Conservation (phyloP, 306 rosid genomes). For the Vicia faba region DNA sequence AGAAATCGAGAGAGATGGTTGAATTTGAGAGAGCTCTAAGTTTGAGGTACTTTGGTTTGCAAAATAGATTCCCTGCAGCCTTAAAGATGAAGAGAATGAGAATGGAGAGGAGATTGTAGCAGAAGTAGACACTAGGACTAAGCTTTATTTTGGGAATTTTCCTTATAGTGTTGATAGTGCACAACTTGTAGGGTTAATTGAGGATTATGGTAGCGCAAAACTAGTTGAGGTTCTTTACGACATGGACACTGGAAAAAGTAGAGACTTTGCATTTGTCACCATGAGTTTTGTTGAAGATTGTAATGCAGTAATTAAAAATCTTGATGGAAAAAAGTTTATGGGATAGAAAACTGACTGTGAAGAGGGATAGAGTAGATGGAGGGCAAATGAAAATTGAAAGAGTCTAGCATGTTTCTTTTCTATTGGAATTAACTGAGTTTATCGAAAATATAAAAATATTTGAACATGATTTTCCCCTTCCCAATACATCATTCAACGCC, state of each 20-base stretch:
- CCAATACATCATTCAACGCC: no score
- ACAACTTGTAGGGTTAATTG: conserved; percentile 86
- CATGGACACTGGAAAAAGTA: conserved; percentile 72
- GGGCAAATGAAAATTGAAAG: no score
- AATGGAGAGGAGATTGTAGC: conserved; percentile 20
- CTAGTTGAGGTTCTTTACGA: conserved; percentile 92
- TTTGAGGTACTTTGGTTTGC: no score
- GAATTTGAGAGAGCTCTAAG: no score
- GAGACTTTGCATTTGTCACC: conserved; percentile 98
- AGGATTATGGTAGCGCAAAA: conserved; percentile 78
- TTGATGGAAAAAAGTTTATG: conserved; percentile 78
- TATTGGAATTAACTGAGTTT: no score
- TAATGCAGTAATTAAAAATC: conserved; percentile 63
- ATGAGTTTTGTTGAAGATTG: conserved; percentile 86
- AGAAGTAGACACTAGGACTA: conserved; percentile 45
- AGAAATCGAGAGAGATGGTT: no score
- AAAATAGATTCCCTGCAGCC: no score
- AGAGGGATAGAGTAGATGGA: no score
- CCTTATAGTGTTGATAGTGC: conserved; percentile 96
- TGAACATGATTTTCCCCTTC: no score
- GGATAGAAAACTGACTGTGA: no score
- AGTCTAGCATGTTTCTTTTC: no score
- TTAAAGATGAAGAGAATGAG: conserved; percentile 14
- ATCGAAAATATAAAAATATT: no score
- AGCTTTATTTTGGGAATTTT: conserved; percentile 94